Base-by-base conservation (phyloP, 169 alveolate genomes). In the Plasmodium gaboni region DNA sequence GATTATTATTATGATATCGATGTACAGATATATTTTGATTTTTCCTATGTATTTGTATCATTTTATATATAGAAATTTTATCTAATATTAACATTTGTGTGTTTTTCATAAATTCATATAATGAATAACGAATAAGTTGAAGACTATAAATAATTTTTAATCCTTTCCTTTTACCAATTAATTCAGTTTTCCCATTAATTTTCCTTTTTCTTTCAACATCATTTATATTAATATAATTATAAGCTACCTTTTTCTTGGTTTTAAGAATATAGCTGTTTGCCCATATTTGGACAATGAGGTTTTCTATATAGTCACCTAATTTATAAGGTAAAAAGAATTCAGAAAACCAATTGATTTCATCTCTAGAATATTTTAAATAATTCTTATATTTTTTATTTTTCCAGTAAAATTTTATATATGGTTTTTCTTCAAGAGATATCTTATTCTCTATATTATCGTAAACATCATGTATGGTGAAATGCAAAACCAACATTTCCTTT, bases 201-300 rank as follows among this genome's bases (percentile, higher is more conserved):
- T 76, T 76, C 5, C 24, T 67, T 28, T 64, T 65, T 13, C 57
- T 61, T 63, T 76, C 74, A n/a, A 76, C 76, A 46, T 76, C 57
- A 76, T 76, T 76, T 76, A 64, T 76, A 50, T 76, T 76, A 15
- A 64, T 76, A 32, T 76, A 76, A 76, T 76, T 76, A 63, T 76
- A 76, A 15, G 88, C 60, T 7, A 76, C 44, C 51, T 76, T 76
- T 76, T 17, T 76, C 51, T 63, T 76, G 8, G 48, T 53, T 64
- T 67, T 76, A 38, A 38, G 46, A 17, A 76, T 57, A 50, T 57
- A 76, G 48, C 88, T 57, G 65, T 38, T 76, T 12, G 63, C 76
- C 88, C 88, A 76, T 76, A 76, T 63, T 76, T 76, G 76, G 32
- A 76, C 22, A 13, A 76, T 17, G 24, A 76, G 28, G 9, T 76